Evolutionary conservation across 2,329 filamentous ascomycete genomes (phyloP).

Genomic region (Atkinsonella hypoxylon): DNA sequence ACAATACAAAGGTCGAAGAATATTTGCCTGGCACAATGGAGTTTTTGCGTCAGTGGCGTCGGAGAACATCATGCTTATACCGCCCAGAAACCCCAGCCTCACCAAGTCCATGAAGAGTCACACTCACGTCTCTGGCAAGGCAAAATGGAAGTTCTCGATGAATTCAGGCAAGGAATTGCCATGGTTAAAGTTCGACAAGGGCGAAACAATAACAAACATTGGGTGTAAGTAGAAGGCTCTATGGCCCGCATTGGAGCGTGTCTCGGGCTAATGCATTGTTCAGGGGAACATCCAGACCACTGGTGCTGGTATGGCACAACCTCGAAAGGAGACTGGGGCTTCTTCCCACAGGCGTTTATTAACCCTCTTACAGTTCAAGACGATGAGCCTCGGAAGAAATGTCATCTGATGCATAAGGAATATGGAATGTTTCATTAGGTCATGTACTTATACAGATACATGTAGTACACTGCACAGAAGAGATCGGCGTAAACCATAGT

Average conservation of each 20-base stretch:
- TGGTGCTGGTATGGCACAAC: constrained; percentile 47
- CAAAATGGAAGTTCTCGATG: constrained; percentile 41
- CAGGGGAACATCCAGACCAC: constrained; percentile 34
- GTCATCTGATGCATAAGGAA: not conserved
- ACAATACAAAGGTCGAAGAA: constrained; percentile 42
- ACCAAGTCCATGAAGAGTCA: constrained; percentile 32
- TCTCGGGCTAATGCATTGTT: constrained; percentile 2
- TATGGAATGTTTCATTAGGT: not conserved
- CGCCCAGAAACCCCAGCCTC: constrained; percentile 32
- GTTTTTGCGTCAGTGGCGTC: constrained; percentile 36
- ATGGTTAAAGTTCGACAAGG: constrained; percentile 52
- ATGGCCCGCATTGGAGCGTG: not conserved
- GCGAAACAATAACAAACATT: constrained; percentile 56
- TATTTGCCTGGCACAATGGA: constrained; percentile 44
- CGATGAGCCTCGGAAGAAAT: not conserved
- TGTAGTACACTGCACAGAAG: no score
- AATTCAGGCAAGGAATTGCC: constrained; percentile 30
- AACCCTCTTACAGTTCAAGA: constrained; percentile 32
- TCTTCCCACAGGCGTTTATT: constrained; percentile 40
- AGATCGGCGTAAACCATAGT: no score
- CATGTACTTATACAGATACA: not conserved
- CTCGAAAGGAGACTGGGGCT: constrained; percentile 37
- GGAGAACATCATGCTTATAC: constrained; percentile 35
- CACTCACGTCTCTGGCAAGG: constrained; percentile 32
- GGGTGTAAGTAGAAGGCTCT: constrained; percentile 28